Evolutionary conservation across 1,284 basidiomycete genomes (phyloP).

Genomic region (Austroboletus novae-zelandiae): DNA sequence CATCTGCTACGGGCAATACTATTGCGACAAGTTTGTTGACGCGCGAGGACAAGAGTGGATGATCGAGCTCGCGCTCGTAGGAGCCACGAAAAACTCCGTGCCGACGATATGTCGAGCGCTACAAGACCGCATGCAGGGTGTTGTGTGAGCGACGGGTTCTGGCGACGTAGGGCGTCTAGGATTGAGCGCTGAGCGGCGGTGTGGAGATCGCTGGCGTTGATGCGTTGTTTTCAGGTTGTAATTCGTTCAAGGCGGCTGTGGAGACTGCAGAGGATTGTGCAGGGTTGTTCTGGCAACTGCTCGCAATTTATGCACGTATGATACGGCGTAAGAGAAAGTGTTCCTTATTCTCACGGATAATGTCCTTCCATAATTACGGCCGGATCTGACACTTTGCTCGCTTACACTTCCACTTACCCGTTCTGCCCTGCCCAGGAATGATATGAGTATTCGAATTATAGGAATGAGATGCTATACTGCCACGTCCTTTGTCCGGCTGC

Average conservation of each 20-base stretch:
- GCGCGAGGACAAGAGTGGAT: conserved; percentile 41
- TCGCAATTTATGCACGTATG: no score
- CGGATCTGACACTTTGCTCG: no score
- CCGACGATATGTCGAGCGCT: conserved; percentile 35
- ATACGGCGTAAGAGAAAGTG: no score
- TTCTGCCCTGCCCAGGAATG: no score
- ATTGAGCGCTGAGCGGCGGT: conserved; percentile 42
- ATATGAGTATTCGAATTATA: no score
- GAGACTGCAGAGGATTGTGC: conserved; percentile 13
- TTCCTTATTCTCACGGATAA: no score
- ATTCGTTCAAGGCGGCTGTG: conserved; percentile 11
- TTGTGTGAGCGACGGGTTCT: conserved; percentile 41
- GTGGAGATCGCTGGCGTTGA: conserved; percentile 35
- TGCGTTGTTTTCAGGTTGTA: conserved; percentile 25
- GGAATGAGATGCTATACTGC: no score
- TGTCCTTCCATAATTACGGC: no score
- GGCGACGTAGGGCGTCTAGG: conserved; percentile 32
- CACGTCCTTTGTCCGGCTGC: no score
- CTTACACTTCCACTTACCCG: no score
- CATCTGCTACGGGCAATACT: conserved; percentile 40
- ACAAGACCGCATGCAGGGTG: conserved; percentile 39
- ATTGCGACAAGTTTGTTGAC: conserved; percentile 38
- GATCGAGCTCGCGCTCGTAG: conserved; percentile 37
- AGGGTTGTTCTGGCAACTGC: no score
- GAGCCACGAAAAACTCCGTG: conserved; percentile 29